These are phyloP conservation scores for Escallonia herrerae DNA, from an alignment of 129 eudicot species.

Conservation along the genomic window DNA sequence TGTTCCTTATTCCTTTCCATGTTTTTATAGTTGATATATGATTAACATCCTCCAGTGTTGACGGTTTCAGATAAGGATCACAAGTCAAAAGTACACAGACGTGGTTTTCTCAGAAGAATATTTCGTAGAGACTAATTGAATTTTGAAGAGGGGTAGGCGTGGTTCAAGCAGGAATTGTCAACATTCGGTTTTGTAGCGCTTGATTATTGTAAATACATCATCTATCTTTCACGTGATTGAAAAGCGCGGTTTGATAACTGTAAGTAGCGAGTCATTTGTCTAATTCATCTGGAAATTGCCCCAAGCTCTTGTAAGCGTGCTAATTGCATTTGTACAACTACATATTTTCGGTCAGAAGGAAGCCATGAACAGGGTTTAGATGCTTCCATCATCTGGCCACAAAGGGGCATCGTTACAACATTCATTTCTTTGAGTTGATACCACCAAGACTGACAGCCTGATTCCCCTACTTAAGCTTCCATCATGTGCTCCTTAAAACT, in stretches of 20 bases:
- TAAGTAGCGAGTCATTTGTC: background rate
- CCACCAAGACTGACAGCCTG: no score
- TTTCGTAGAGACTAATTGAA: conserved; percentile 24
- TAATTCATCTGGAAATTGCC: background rate
- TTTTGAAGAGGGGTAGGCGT: background rate
- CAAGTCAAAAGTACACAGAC: conserved; percentile 33
- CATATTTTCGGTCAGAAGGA: no score
- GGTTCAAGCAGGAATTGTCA: background rate
- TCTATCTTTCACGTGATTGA: background rate
- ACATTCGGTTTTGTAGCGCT: background rate
- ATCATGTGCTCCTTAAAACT: no score
- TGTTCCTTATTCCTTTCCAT: no score
- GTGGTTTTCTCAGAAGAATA: conserved; percentile 46
- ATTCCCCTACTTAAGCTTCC: no score
- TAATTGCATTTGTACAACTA: no score
- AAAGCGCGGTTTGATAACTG: background rate
- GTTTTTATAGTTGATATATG: background rate
- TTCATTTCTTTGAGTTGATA: no score
- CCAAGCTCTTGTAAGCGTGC: background rate
- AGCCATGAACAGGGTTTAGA: no score
- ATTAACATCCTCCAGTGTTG: conserved; percentile 1
- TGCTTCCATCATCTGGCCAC: no score
- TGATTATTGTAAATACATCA: background rate
- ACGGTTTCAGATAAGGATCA: conserved; percentile 46
- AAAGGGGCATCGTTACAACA: no score